Conservation (phyloP, 2,329 filamentous ascomycete species). For the Grosmannia penicillata region DNA sequence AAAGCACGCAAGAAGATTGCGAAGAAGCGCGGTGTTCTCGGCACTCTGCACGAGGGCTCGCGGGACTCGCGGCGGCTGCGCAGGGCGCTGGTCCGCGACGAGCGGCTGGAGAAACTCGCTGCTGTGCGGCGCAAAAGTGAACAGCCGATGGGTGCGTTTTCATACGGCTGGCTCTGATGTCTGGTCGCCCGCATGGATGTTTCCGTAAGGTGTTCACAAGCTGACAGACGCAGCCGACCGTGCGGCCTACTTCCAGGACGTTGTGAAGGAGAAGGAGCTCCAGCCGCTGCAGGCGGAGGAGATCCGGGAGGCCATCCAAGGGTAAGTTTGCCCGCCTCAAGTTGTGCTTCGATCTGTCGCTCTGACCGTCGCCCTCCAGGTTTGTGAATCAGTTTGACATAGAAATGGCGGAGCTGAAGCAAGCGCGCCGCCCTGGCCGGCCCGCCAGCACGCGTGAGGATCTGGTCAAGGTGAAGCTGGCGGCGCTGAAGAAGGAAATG, state of each 20-base stretch:
- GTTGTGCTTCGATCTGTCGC: neutral
- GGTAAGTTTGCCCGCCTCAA: constrained; percentile 26
- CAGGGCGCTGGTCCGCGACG: constrained; percentile 65
- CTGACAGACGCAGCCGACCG: constrained; percentile 7
- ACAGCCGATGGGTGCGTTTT: constrained; percentile 49
- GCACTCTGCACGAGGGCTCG: constrained; percentile 73
- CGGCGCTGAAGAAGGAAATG: constrained; percentile 63
- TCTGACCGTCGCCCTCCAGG: constrained; percentile 19
- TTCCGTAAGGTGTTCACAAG: too few species aligned
- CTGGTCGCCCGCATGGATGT: too few species aligned
- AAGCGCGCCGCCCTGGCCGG: constrained; percentile 60
- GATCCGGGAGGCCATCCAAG: constrained; percentile 46
- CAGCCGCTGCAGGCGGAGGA: constrained; percentile 36
- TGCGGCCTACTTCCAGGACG: constrained; percentile 32
- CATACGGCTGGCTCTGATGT: neutral
- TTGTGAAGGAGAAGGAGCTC: constrained; percentile 35
- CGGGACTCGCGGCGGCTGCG: constrained; percentile 72
- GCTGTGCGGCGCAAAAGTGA: constrained; percentile 59
- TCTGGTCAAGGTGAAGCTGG: constrained; percentile 55
- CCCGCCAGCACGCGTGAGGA: constrained; percentile 68
- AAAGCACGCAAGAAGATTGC: constrained; percentile 83
- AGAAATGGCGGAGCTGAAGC: constrained; percentile 50
- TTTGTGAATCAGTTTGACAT: constrained; percentile 57
- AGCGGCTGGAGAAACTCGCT: constrained; percentile 61
- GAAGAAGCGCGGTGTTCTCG: constrained; percentile 60